phyloP scores from a whole-genome alignment of 2,329 filamentous ascomycete species.

The Basipetospora chlamydospora region DNA sequence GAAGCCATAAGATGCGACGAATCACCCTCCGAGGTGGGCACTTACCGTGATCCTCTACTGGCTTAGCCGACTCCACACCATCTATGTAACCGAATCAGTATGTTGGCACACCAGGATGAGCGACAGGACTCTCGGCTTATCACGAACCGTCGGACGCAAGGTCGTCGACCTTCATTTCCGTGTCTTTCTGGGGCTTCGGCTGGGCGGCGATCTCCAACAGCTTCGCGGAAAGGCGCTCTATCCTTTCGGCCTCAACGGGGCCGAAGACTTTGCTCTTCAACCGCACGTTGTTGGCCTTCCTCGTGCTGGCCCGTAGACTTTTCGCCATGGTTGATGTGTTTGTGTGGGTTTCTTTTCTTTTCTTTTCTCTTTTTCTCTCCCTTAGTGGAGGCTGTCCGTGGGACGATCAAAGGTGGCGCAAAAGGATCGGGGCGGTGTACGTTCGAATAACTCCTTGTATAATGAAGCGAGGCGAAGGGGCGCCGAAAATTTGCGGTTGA shows the following conservation, averaged over 20 bases:
- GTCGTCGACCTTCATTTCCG: conserved; percentile 34
- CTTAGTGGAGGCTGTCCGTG: no score
- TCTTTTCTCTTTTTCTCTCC: no score
- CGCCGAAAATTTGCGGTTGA: no score
- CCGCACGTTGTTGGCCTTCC: conserved; percentile 70
- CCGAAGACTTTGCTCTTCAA: conserved; percentile 74
- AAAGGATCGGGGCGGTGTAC: no score
- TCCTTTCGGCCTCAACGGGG: conserved; percentile 64
- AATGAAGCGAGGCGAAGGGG: no score
- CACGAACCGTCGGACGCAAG: conserved; percentile 13
- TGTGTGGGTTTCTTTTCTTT: no score
- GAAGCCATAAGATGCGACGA: no score
- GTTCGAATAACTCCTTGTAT: no score
- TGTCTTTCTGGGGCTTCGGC: conserved; percentile 47
- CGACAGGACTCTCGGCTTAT: background rate
- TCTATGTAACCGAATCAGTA: background rate
- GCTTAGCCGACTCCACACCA: background rate
- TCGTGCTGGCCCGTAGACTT: conserved; percentile 61
- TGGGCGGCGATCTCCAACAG: conserved; percentile 66
- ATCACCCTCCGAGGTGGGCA: no score
- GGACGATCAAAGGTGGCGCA: no score
- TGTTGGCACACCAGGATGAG: background rate
- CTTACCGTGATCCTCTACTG: background rate
- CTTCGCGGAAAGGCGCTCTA: conserved; percentile 73
- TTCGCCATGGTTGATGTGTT: conserved; percentile 68